Conservation (phyloP, 1,139 yeast species). For the Candida labiduridarum region DNA sequence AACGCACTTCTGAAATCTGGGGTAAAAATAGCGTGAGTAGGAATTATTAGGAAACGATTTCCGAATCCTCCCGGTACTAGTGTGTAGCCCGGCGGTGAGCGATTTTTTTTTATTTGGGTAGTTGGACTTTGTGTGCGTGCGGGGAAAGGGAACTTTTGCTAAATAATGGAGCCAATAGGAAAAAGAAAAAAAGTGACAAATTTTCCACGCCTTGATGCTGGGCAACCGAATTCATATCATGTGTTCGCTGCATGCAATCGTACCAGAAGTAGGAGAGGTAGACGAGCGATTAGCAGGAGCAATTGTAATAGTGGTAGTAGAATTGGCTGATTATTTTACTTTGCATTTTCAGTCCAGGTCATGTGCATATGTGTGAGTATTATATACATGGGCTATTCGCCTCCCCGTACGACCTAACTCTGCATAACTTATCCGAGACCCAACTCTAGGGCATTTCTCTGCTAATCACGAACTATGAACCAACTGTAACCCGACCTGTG, state of each 20-base stretch:
- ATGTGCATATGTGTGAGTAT: too few species aligned
- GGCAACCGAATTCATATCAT: not conserved
- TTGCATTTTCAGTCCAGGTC: too few species aligned
- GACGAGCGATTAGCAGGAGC: too few species aligned
- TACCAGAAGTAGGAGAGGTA: too few species aligned
- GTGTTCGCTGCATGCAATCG: not conserved
- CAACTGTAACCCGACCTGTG: not conserved
- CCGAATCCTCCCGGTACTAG: slow-evolving; percentile 3
- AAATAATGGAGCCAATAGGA: not conserved
- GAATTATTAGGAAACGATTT: slow-evolving; percentile 2
- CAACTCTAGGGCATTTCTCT: too few species aligned
- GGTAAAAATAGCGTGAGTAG: slow-evolving; percentile 3
- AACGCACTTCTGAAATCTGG: slow-evolving; percentile 5
- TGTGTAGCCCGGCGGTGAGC: slow-evolving; percentile 1
- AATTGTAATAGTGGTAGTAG: too few species aligned
- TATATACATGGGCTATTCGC: too few species aligned
- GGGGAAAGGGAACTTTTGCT: slow-evolving; percentile 5
- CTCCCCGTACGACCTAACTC: too few species aligned
- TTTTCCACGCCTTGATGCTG: not conserved
- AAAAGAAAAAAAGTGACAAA: not conserved
- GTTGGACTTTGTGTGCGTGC: not conserved
- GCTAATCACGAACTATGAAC: too few species aligned
- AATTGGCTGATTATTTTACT: too few species aligned
- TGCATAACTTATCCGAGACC: too few species aligned
- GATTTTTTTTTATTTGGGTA: not conserved